Conservation (phyloP, 306 rosid species). For the Neltuma alba region DNA sequence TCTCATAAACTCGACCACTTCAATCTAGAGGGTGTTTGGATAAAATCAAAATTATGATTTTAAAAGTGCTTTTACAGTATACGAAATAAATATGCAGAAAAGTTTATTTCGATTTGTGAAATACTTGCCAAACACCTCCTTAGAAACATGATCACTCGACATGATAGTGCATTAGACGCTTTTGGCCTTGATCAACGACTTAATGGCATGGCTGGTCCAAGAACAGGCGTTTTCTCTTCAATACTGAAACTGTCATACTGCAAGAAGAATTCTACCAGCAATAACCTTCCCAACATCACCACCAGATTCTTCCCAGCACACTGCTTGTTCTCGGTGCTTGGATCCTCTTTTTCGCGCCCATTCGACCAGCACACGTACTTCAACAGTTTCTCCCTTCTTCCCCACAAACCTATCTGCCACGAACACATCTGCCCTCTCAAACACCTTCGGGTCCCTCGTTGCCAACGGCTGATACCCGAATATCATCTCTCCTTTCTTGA, state of each 20-base stretch:
- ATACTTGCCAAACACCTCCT: no score
- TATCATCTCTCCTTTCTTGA: constrained; percentile 75
- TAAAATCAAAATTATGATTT: no score
- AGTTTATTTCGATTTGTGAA: no score
- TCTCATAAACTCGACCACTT: no score
- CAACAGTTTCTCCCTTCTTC: constrained; percentile 43
- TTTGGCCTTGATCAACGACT: constrained; percentile 47
- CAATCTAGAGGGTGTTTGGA: no score
- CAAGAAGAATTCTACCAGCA: constrained; percentile 62
- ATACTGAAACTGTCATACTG: constrained; percentile 51
- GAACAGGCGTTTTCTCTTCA: constrained; percentile 31
- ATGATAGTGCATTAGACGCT: no score
- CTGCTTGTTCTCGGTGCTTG: constrained; percentile 58
- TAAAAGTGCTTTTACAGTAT: no score
- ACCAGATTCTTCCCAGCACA: no score
- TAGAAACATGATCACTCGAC: no score
- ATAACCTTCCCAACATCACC: constrained; percentile 47
- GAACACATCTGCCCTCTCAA: constrained; percentile 53
- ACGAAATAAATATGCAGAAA: no score
- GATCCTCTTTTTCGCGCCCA: constrained; percentile 55
- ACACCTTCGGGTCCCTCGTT: constrained; percentile 60
- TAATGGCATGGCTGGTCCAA: constrained; percentile 51
- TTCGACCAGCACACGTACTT: constrained; percentile 64
- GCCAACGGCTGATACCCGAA: constrained; percentile 77
- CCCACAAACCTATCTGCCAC: constrained; percentile 46